Percentiles rank a stretch among this genome's conserved stretches.
phyloP scores from a whole-genome alignment of 228 moss, liverwort and hornwort species.

The Sphagnum fallax region DNA sequence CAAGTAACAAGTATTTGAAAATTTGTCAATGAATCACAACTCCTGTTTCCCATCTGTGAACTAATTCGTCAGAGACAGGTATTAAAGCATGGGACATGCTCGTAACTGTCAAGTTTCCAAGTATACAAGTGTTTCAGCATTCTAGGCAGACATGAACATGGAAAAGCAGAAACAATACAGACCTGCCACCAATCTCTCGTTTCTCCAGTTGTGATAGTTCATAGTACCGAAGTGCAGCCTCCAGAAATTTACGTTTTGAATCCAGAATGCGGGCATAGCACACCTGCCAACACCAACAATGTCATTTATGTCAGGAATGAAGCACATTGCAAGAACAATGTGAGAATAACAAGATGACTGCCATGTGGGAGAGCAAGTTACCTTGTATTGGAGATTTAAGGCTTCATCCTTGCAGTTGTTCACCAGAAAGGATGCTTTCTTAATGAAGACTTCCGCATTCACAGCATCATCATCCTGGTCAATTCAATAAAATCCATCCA shows the following conservation, averaged over 20 bases:
- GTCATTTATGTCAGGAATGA: neutral
- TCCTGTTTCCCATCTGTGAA: no score
- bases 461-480: constrained; percentile 96
- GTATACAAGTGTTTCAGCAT: no score
- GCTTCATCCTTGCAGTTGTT: constrained; percentile 97
- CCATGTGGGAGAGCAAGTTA: constrained; percentile 2
- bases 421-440: constrained; percentile 97
- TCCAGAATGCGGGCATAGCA: constrained; percentile 99
- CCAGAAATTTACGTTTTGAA: constrained; percentile 93
- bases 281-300: constrained; percentile 39
- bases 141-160: no score
- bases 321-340: no score
- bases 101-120: no score
- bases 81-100: no score
- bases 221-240: constrained; percentile 98
- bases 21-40: no score
- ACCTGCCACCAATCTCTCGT: constrained; percentile 90
- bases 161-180: neutral
- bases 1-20: no score
- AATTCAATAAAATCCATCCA: neutral
- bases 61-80: no score
- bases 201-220: constrained; percentile 97
- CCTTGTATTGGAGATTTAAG: constrained; percentile 93
- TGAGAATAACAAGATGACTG: no score
- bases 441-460: constrained; percentile 95